Conservation (phyloP, 2,329 filamentous ascomycete genomes). For the Sporothrix sp. region DNA sequence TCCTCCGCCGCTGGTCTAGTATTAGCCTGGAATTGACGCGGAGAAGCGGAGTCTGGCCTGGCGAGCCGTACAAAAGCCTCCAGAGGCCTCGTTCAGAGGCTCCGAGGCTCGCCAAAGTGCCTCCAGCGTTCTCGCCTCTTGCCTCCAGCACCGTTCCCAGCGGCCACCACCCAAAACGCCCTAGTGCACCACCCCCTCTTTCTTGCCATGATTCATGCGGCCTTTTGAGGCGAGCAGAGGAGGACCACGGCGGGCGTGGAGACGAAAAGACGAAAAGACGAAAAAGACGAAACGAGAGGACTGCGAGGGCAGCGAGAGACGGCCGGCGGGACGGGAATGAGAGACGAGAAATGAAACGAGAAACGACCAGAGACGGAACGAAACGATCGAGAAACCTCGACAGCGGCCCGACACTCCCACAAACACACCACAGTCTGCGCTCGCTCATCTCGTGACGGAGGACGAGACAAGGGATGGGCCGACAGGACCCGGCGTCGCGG, state of each 20-base stretch:
- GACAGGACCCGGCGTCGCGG: slow-evolving; percentile 10
- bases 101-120: neutral
- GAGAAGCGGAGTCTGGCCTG: neutral
- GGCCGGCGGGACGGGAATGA: no score
- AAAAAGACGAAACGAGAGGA: no score
- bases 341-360: no score
- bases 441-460: no score
- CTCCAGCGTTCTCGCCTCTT: no score
- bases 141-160: no score
- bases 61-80: no score
- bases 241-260: no score
- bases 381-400: no score
- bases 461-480: no score
- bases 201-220: slow-evolving; percentile 5
- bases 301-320: no score
- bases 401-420: neutral
- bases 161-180: neutral
- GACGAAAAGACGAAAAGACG: neutral
- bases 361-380: no score
- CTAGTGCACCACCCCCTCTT: neutral
- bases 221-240: neutral
- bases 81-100: neutral
- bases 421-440: neutral
- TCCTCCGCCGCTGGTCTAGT: neutral
- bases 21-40: neutral